Conservation (phyloP, 495 filamentous ascomycete species). For the Haplographium delicatum region DNA sequence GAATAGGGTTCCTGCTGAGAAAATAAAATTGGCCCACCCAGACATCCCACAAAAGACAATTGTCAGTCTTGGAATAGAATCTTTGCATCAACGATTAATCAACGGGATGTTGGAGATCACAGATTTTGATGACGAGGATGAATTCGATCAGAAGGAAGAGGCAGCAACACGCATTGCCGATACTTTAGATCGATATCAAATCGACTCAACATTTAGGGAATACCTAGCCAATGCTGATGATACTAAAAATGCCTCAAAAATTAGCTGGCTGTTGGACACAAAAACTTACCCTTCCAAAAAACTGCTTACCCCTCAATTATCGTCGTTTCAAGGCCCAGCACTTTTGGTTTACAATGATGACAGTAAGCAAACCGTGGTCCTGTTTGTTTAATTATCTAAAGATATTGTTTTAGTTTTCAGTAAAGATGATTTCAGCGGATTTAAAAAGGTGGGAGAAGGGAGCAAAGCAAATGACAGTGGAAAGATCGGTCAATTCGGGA, state of each 20-base stretch:
- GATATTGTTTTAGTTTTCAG: slow-evolving; percentile 27
- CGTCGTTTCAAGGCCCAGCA: slow-evolving; percentile 32
- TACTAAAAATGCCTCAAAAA: slow-evolving; percentile 25
- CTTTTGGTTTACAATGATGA: slow-evolving; percentile 36
- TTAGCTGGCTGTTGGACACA: slow-evolving; percentile 35
- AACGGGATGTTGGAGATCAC: slow-evolving; percentile 26
- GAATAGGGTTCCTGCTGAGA: slow-evolving; percentile 2
- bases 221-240: slow-evolving; percentile 44
- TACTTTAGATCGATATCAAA: slow-evolving; percentile 34
- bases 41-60: slow-evolving; percentile 23
- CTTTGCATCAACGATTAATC: slow-evolving; percentile 21
- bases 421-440: slow-evolving; percentile 32
- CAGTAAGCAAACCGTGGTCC: slow-evolving; percentile 12
- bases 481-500: slow-evolving; percentile 38
- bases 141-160: slow-evolving; percentile 36
- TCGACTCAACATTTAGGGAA: slow-evolving; percentile 36
- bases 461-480: slow-evolving; percentile 31
- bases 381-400: neutral
- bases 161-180: slow-evolving; percentile 31
- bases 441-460: slow-evolving; percentile 36
- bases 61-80: slow-evolving; percentile 22
- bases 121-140: slow-evolving; percentile 33
- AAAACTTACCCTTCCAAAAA: slow-evolving; percentile 7
- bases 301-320: slow-evolving; percentile 27
- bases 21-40: slow-evolving; percentile 28